Evolutionary conservation across 805 yeast species (phyloP).

Genomic region (Candida cerambycidarum): DNA sequence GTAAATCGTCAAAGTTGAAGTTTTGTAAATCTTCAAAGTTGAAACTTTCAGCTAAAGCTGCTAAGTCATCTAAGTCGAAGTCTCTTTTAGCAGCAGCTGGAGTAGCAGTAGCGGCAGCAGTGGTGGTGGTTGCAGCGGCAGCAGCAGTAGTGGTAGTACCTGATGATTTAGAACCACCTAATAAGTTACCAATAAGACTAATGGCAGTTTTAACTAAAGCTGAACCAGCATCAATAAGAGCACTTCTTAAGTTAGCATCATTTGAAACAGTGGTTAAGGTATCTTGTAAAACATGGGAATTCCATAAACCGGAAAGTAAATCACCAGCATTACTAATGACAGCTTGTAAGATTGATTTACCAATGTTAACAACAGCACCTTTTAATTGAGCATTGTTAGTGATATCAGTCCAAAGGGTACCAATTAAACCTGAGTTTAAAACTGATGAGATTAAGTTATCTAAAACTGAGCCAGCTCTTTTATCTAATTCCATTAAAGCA

Average conservation of each 20-base stretch:
- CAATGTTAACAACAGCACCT: slow-evolving; percentile 24
- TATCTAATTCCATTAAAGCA: slow-evolving; percentile 26
- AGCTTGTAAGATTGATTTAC: slow-evolving; percentile 31
- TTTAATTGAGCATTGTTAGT: slow-evolving; percentile 32
- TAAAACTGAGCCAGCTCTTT: slow-evolving; percentile 37
- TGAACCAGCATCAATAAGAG: slow-evolving; percentile 34
- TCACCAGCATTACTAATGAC: slow-evolving; percentile 41
- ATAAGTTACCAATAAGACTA: slow-evolving; percentile 22
- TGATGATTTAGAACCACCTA: slow-evolving; percentile 16
- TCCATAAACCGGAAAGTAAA: slow-evolving; percentile 39
- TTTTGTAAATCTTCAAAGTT: not conserved
- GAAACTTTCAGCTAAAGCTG: slow-evolving; percentile 18
- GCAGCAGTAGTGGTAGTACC: slow-evolving; percentile 19
- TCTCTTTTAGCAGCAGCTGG: slow-evolving; percentile 20
- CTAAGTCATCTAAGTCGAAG: slow-evolving; percentile 18
- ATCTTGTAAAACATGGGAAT: slow-evolving; percentile 39
- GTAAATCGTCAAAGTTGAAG: slow-evolving; percentile 3
- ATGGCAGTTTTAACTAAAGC: slow-evolving; percentile 32
- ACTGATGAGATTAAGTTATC: slow-evolving; percentile 38
- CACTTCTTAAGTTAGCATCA: slow-evolving; percentile 32
- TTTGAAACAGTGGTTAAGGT: slow-evolving; percentile 31
- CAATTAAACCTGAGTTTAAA: slow-evolving; percentile 37
- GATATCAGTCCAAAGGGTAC: slow-evolving; percentile 34
- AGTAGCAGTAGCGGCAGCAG: slow-evolving; percentile 19
- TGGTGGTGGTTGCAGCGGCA: slow-evolving; percentile 17